A percentile compares a stretch with the other conserved stretches of the same genome.
Evolutionary conservation across 2,329 filamentous ascomycete genomes (phyloP).

Genomic region (Aspergillus unguis): DNA sequence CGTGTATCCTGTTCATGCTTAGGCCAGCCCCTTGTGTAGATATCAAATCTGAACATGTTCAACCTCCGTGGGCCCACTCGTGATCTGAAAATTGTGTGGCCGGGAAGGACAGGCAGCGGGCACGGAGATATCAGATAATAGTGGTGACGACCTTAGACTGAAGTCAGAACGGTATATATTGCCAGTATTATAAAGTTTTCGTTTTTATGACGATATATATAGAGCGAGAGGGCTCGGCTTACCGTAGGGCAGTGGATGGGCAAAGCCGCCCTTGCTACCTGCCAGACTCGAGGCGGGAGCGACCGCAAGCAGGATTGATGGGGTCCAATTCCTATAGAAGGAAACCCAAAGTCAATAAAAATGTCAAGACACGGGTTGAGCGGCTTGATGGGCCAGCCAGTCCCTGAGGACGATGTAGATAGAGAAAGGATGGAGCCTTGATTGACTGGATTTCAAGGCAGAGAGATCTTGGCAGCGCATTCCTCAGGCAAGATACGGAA

Average conservation of each 20-base stretch:
- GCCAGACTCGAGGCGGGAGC: background rate
- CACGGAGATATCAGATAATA: conserved; percentile 13
- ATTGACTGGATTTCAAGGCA: conserved; percentile 20
- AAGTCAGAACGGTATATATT: conserved; percentile 10
- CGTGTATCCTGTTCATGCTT: conserved; percentile 13
- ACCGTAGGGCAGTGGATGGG: conserved; percentile 9
- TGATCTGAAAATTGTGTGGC: conserved; percentile 17
- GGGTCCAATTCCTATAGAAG: background rate
- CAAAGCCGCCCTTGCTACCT: conserved; percentile 11
- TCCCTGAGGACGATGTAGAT: conserved; percentile 4
- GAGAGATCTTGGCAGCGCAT: conserved; percentile 26
- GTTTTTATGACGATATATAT: background rate
- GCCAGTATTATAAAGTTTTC: background rate
- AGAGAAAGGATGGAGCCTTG: background rate
- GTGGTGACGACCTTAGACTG: conserved; percentile 5
- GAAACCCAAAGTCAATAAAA: background rate
- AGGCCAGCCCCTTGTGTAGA: conserved; percentile 11
- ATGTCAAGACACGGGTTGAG: background rate
- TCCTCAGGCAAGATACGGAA: conserved; percentile 31
- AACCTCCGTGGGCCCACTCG: conserved; percentile 25
- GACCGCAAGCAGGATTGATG: background rate
- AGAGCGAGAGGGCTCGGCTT: conserved; percentile 9
- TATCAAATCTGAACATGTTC: conserved; percentile 22
- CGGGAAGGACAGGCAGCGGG: conserved; percentile 14
- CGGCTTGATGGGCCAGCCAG: conserved; percentile 1